A percentile compares a stretch with the other conserved stretches of the same genome.
Evolutionary conservation across 2,329 filamentous ascomycete genomes (phyloP).

Genomic region (Sphaerulina musiva): DNA sequence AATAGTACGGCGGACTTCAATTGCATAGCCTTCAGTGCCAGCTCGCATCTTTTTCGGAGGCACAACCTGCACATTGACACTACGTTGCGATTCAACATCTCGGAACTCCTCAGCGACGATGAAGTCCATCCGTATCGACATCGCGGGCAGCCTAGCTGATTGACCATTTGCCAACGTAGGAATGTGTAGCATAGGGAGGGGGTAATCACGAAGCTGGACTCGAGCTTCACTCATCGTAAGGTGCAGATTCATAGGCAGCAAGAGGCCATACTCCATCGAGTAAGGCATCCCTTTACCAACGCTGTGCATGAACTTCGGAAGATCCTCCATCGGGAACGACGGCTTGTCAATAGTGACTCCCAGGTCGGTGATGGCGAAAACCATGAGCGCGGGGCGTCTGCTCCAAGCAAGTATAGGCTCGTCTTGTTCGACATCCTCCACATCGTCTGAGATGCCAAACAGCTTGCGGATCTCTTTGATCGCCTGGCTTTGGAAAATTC

Average conservation of each 20-base stretch:
- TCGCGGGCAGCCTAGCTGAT: conserved; percentile 69
- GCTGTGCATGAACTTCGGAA: conserved; percentile 75
- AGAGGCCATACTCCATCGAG: conserved; percentile 81
- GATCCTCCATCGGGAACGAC: conserved; percentile 74
- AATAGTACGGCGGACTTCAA: conserved; percentile 84
- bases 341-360: conserved; percentile 85
- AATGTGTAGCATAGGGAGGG: conserved; percentile 83
- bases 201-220: conserved; percentile 85
- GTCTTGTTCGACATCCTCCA: conserved; percentile 72
- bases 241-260: conserved; percentile 83
- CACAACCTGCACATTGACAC: conserved; percentile 76
- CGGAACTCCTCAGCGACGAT: conserved; percentile 92
- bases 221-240: conserved; percentile 86
- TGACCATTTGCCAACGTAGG: conserved; percentile 75
- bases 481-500: conserved; percentile 61
- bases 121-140: conserved; percentile 82
- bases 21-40: conserved; percentile 61
- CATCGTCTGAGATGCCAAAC: conserved; percentile 75
- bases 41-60: conserved; percentile 57
- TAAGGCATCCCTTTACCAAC: conserved; percentile 96
- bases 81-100: conserved; percentile 69
- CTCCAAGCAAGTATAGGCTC: conserved; percentile 84
- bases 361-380: conserved; percentile 73
- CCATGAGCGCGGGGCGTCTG: conserved; percentile 75
- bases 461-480: conserved; percentile 71